Percentiles rank a stretch among this genome's conserved stretches.
These are phyloP conservation scores for Aureobasidium sp. DNA, from an alignment of 2,329 filamentous ascomycete species.

Conservation along the genomic window DNA sequence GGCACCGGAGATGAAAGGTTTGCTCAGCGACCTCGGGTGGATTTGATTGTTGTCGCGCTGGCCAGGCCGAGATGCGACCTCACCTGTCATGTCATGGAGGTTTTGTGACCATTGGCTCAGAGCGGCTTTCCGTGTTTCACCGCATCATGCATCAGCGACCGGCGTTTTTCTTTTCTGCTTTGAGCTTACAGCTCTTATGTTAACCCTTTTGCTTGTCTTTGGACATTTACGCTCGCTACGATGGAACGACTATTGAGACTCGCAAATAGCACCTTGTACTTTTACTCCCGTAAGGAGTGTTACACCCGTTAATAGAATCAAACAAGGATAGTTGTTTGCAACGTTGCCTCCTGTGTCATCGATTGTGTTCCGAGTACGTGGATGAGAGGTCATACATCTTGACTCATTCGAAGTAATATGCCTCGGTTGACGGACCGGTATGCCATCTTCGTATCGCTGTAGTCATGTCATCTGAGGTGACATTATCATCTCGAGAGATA, in stretches of 20 bases:
- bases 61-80: not conserved
- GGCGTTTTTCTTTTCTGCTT: conserved; percentile 10
- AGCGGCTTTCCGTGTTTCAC: not conserved
- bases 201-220: not conserved
- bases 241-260: conserved; percentile 1
- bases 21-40: conserved; percentile 31
- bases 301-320: not conserved
- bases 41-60: conserved; percentile 18
- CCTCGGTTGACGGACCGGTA: not conserved
- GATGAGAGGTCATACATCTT: not conserved
- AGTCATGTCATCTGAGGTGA: not conserved
- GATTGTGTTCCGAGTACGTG: not conserved
- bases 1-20: conserved; percentile 34
- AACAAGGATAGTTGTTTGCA: not conserved
- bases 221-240: not conserved
- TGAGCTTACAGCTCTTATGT: not conserved
- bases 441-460: not conserved
- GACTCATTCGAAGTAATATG: not conserved
- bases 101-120: not conserved
- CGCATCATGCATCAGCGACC: conserved; percentile 16
- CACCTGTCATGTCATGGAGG: not conserved
- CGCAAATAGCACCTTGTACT: conserved; percentile 10
- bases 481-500: not conserved
- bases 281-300: conserved; percentile 3
- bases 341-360: not conserved